Conservation (phyloP, 306 rosid genomes). For the cucumber (Cucumis sativus) region Cucumber_9930_V3 NC_026657.2:6583501-6584000, state of each 20-base stretch:
- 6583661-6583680: background rate
- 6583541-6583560: background rate
- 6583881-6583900: no score
- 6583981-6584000: no score
- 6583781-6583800: no score
- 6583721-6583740: background rate
- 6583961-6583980: no score
- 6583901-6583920: no score
- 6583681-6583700: background rate
- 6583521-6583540: background rate
- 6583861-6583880: no score
- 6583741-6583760: no score
- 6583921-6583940: no score
- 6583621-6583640: background rate
- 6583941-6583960: no score
- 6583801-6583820: no score
- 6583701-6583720: background rate
- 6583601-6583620: background rate
- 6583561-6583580: background rate
- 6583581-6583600: background rate
- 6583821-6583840: no score
- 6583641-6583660: background rate
- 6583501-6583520: background rate
- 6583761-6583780: background rate
- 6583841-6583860: no score